Base-by-base conservation (phyloP, 495 filamentous ascomycete genomes). In the Clohesyomyces aquaticus region DNA sequence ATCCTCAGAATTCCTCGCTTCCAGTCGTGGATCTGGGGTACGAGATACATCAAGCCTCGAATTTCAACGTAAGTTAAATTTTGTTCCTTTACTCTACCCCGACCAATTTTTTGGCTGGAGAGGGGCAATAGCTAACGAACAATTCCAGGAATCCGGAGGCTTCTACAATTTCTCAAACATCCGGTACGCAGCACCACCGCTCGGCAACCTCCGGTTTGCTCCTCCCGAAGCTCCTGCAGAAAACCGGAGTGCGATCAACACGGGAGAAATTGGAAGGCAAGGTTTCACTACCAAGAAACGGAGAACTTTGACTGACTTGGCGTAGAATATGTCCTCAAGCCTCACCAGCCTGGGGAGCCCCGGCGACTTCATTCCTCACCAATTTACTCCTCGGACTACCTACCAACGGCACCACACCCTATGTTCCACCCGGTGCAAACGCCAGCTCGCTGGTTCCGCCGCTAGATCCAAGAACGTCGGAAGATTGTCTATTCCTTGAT, bases 81-180 rank as follows among this genome's bases (percentile, higher is more conserved):
- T n/a, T 22, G 16, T 14, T 4, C 1, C 19, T 2, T 46, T 6
- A 14, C 26, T 22, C 18, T 38, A 26, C 56, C 9, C 6, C 12
- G 23, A 4, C 26, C 19, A 53, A 35, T 47, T 8, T 32, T 48
- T 2, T 46, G 25, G 3, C 4, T 11, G 22, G n/a, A 8, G 23
- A 49, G 9, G 25, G 12, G 22, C 18, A 43, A 26, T 35, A 11
- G 14, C 53, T 59, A 38, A 63, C 50, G 4, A 3, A 18, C 27
- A 10, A 27, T 60, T 14, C 12, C n/a, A 69, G 67, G 62, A 53
- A 18, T 59, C 67, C 14, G 65, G 65, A 18, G 12, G 60, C 25
- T 70, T 64, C 46, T 72, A 61, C 59, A 67, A 64, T 50, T 72
- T 72, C 70, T 62, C 55, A 45, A 67, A 70, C 53, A 72, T 72